These are phyloP conservation scores for Peronospora farinosa DNA, from an alignment of 352 stramenopile genomes.

Conservation along the genomic window DNA sequence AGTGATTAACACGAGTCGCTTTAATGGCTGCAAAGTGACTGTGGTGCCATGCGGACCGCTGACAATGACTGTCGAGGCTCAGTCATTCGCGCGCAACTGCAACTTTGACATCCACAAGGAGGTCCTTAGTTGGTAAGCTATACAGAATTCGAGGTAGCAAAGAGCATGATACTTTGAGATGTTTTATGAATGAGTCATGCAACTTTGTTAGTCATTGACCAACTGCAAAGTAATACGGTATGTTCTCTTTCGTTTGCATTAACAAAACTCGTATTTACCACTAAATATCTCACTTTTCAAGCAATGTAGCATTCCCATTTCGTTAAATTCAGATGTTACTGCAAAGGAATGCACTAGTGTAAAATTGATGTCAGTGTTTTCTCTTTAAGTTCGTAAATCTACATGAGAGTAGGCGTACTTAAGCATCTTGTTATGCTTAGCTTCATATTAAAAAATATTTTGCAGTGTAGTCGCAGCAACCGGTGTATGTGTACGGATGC, in stretches of 20 bases:
- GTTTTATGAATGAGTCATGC: not conserved
- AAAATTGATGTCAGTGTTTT: no score
- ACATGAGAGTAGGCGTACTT: no score
- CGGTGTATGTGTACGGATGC: no score
- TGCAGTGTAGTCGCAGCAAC: no score
- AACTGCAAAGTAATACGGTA: constrained; percentile 19
- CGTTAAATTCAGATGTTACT: no score
- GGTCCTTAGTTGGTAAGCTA: constrained; percentile 67
- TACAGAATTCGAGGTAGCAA: constrained; percentile 11
- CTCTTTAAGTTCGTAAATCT: no score
- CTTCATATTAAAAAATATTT: no score
- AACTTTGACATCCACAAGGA: constrained; percentile 83
- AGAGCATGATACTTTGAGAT: constrained; percentile 4
- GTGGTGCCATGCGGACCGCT: constrained; percentile 72
- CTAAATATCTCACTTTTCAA: no score
- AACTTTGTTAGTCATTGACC: constrained; percentile 17
- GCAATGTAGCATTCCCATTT: no score
- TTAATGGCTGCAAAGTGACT: constrained; percentile 48
- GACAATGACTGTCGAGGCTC: constrained; percentile 63
- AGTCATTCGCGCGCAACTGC: constrained; percentile 52
- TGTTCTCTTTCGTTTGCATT: constrained; percentile 11
- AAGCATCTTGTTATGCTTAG: no score
- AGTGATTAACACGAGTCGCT: constrained; percentile 63
- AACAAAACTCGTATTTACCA: not conserved
- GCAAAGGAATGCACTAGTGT: no score